Evolutionary conservation across 2,329 filamentous ascomycete genomes (phyloP), one percentile per base, ranked within the genome.

Genomic region (Talaromyces pinophilus): DNA sequence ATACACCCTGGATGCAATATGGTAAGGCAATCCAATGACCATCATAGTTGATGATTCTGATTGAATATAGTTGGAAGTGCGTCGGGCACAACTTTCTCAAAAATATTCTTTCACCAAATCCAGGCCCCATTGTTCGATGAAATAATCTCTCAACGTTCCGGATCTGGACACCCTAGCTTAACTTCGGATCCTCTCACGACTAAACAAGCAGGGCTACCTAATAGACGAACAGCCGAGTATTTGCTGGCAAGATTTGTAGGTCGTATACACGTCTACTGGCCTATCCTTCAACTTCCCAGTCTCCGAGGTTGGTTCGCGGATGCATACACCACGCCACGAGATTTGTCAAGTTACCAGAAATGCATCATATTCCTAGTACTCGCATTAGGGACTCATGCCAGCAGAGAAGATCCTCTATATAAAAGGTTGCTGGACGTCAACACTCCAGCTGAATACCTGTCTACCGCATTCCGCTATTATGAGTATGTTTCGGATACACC

Each of bases 1-100:
- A 57, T 57, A 57, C 54, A 38, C 54, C 54, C 7, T 38, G 30
- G 54, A 57, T 22, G 54, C 54, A 57, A 38, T 57, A 57, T 57
- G 54, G 54, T 57, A 38, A 19, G 54, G 3, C 54, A 35, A 38
- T 35, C 11, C 10, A 19, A 57, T 13, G 17, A 25, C 54, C 4
- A 5, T 19, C 4, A 38, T 17, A 57, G 6, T 2, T 17, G 5
- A 57, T 17, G 2, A 38, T 19, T 3, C 22, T 57, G 30, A 57
- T 22, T 19, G 2, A 3, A 38, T 15, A 5, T 57, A 57, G 54
- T 57, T 10, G 54, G 54, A 38, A 38, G 54, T 22, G 54, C 54
- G 11, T 57, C 54, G 30, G 54, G 54, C 33, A 57, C 30, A 33
- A 57, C 54, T 19, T 57, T 57, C 11, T 35, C 54, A 11, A 57